Conservation (phyloP, 139 green algal species). For the Coccomyxa sp. region DNA sequence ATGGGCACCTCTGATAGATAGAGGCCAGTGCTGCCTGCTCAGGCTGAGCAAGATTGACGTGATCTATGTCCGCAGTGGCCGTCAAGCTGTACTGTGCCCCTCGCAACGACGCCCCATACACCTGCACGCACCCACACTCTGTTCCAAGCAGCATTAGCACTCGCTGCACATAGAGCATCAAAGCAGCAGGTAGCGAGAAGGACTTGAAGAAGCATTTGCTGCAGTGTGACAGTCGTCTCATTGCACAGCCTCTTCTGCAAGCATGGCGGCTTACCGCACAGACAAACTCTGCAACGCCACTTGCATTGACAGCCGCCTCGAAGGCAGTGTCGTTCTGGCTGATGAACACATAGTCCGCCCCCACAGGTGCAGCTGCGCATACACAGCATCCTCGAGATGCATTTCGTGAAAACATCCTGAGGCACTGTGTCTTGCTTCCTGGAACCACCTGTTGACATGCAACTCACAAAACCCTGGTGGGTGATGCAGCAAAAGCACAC, state of each 20-base stretch:
- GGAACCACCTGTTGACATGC: no score
- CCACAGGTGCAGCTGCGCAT: not conserved
- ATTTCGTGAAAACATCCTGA: no score
- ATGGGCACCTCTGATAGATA: not conserved
- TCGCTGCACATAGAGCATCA: no score
- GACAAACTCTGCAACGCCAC: not conserved
- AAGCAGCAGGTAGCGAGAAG: no score
- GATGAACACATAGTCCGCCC: not conserved
- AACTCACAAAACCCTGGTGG: no score
- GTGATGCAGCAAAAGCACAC: not conserved
- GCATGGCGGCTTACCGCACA: not conserved
- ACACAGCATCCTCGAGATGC: not conserved
- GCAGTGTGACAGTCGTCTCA: not conserved
- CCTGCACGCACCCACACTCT: no score
- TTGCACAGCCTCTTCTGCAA: not conserved
- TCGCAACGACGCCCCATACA: not conserved
- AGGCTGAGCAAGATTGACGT: not conserved
- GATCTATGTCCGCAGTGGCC: not conserved
- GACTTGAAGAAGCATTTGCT: not conserved
- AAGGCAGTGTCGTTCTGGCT: not conserved
- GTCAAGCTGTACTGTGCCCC: not conserved
- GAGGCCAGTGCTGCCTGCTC: not conserved
- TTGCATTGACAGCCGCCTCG: not conserved
- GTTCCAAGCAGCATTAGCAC: no score
- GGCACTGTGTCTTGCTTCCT: no score